phyloP scores from a whole-genome alignment of 495 filamentous ascomycete species.

The Penicillium mononematosum region DNA sequence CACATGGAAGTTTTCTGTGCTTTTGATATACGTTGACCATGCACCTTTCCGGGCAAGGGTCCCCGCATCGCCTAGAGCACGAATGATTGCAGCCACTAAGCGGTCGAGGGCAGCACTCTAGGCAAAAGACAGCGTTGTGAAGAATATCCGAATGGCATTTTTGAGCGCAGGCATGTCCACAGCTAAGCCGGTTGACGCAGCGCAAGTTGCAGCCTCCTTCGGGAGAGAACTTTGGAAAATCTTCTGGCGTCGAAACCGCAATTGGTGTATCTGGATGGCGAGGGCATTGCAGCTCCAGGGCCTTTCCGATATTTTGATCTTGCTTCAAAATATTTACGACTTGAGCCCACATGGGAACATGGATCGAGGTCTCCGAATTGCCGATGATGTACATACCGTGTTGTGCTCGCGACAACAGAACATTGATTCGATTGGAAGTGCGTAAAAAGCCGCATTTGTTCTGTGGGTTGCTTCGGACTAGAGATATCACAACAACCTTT shows the following conservation, averaged over 20 bases:
- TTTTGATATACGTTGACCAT: constrained; percentile 32
- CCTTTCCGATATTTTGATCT: constrained; percentile 51
- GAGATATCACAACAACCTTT: constrained; percentile 75
- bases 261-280: constrained; percentile 63
- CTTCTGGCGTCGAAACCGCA: constrained; percentile 54
- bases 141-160: constrained; percentile 69
- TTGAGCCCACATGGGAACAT: constrained; percentile 68
- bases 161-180: constrained; percentile 68
- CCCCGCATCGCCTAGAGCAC: constrained; percentile 62
- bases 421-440: constrained; percentile 78
- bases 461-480: constrained; percentile 69
- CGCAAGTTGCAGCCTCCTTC: constrained; percentile 67
- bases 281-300: constrained; percentile 61
- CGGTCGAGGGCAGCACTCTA: constrained; percentile 57
- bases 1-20: constrained; percentile 56
- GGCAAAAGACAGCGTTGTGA: constrained; percentile 62
- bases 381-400: constrained; percentile 88
- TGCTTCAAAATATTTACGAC: constrained; percentile 56
- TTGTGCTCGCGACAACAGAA: constrained; percentile 66
- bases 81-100: constrained; percentile 58
- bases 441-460: constrained; percentile 70
- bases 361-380: constrained; percentile 56
- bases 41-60: constrained; percentile 54
- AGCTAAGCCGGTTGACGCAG: constrained; percentile 61
- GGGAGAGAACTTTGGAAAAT: constrained; percentile 61